These are phyloP conservation scores for Mrakiaceae sp. DNA, from an alignment of 1,284 basidiomycete genomes.

Conservation along the genomic window DNA sequence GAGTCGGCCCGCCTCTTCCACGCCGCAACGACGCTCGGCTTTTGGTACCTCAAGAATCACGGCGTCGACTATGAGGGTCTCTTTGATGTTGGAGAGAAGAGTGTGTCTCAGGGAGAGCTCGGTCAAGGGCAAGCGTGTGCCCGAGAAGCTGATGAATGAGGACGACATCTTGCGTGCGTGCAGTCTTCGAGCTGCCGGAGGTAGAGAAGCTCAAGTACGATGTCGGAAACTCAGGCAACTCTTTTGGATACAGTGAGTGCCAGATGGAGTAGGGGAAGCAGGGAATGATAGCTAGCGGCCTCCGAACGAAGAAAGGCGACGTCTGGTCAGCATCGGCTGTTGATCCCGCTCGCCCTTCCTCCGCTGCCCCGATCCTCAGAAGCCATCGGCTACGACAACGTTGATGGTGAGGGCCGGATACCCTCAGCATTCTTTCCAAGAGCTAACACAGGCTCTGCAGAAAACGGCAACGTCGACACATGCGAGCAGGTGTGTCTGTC, in stretches of 20 bases:
- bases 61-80: constrained; percentile 6
- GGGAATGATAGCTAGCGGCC: no score
- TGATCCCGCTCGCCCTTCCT: no score
- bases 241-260: constrained; percentile 3
- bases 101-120: background rate
- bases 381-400: constrained; percentile 12
- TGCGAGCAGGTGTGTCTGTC: background rate
- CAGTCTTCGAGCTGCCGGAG: constrained; percentile 3
- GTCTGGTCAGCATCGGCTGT: no score
- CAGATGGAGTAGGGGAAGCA: no score
- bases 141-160: background rate
- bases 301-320: no score
- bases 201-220: constrained; percentile 11
- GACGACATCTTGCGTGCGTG: background rate
- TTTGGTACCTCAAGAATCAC: constrained; percentile 20
- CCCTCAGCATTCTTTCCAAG: no score
- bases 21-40: constrained; percentile 21
- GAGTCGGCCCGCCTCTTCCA: constrained; percentile 20
- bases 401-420: background rate
- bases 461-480: constrained; percentile 8
- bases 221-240: constrained; percentile 1
- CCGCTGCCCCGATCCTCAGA: background rate
- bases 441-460: background rate
- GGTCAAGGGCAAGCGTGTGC: no score
- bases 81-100: constrained; percentile 1